A percentile compares a stretch with the other conserved stretches of the same genome.
Evolutionary conservation across 169 alveolate species (phyloP).

Genomic region (Eimeria brunetti): DNA sequence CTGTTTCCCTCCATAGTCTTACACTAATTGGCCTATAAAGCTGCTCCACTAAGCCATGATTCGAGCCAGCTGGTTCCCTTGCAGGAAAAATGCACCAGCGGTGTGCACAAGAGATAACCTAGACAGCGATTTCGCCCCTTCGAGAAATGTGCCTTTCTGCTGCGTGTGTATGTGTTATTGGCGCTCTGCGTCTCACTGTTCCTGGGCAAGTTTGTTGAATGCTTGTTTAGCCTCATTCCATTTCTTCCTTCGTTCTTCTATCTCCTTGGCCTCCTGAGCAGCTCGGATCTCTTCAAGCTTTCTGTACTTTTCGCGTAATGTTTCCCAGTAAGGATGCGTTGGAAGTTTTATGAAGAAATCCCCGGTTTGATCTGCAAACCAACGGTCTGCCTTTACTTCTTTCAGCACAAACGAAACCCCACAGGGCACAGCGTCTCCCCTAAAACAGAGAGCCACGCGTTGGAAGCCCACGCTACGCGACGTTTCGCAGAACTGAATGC

Average conservation of each 20-base stretch:
- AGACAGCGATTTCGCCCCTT: not conserved
- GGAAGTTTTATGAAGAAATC: constrained; percentile 70
- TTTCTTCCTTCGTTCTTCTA: constrained; percentile 15
- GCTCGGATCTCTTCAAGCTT: constrained; percentile 28
- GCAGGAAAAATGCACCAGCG: not conserved
- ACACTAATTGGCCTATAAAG: not conserved
- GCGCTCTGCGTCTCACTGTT: constrained; percentile 32
- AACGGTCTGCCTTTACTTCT: constrained; percentile 76
- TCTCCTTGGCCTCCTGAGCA: constrained; percentile 21
- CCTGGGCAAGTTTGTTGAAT: constrained; percentile 30
- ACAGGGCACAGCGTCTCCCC: constrained; percentile 60
- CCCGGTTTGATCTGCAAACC: constrained; percentile 47
- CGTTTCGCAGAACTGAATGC: constrained; percentile 66
- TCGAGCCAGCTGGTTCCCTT: not conserved
- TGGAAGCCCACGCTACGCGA: constrained; percentile 65
- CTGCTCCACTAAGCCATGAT: not conserved
- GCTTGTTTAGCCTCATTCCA: constrained; percentile 52
- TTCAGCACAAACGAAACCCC: constrained; percentile 68
- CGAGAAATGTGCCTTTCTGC: not conserved
- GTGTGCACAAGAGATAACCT: not conserved
- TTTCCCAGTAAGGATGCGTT: constrained; percentile 67
- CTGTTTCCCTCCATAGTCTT: not conserved
- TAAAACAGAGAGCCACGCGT: constrained; percentile 65
- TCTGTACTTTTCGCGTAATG: constrained; percentile 28
- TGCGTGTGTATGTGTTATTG: not conserved